phyloP scores from a whole-genome alignment of 2,329 filamentous ascomycete genomes.

The Ploettnerulaceae sp. region DNA sequence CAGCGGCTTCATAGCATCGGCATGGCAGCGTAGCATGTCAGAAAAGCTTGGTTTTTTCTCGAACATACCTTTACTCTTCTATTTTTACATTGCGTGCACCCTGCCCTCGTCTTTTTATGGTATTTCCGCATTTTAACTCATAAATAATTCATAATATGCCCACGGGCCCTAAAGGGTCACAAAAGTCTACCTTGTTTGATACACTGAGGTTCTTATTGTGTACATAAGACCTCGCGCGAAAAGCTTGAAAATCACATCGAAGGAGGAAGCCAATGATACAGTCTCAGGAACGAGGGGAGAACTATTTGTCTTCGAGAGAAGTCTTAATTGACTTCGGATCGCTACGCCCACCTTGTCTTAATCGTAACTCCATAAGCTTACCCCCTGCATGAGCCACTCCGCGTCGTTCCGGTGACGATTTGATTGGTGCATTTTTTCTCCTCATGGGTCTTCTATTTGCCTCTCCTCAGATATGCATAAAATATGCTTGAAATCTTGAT shows the following conservation, averaged over 20 bases:
- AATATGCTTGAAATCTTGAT: background rate
- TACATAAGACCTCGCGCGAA: too few relatives aligned
- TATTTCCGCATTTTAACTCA: background rate
- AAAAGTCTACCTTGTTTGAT: too few relatives aligned
- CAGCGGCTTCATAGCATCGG: too few relatives aligned
- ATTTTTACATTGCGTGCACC: slow-evolving; percentile 16
- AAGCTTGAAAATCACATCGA: background rate
- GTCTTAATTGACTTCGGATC: background rate
- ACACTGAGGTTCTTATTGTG: too few relatives aligned
- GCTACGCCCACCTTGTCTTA: background rate
- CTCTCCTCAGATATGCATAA: background rate
- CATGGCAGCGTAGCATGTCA: too few relatives aligned
- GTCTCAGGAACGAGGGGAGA: background rate
- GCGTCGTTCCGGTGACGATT: background rate
- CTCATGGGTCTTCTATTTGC: background rate
- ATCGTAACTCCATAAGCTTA: too few relatives aligned
- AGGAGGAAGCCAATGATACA: background rate
- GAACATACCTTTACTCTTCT: slow-evolving; percentile 15
- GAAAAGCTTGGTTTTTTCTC: background rate
- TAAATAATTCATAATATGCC: background rate
- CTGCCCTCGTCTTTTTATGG: slow-evolving; percentile 14
- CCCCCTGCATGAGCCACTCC: background rate
- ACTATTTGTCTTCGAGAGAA: background rate
- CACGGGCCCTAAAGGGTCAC: background rate
- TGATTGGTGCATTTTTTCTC: background rate